A percentile compares a stretch with the other conserved stretches of the same genome.
Conservation (phyloP, 306 rosid species). For the Cicer chorassanicum region DNA sequence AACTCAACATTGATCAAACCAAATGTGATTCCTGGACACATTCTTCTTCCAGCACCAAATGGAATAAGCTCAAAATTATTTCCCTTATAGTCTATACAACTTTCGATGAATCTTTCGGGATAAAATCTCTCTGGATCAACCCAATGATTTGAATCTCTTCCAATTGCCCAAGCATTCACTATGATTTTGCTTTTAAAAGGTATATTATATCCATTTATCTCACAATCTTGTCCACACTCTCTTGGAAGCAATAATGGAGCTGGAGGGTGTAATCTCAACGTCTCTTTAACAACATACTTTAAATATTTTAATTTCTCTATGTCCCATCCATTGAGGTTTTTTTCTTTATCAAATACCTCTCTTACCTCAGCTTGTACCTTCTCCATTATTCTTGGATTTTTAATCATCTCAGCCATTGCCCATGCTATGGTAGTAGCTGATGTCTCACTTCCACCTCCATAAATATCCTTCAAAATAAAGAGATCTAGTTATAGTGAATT, state of each 20-base stretch:
- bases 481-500: too few species aligned
- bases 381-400: background rate
- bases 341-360: slow-evolving; percentile 5
- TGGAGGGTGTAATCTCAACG: slow-evolving; percentile 47
- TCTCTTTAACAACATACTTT: slow-evolving; percentile 46
- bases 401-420: slow-evolving; percentile 49
- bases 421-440: slow-evolving; percentile 40
- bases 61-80: slow-evolving; percentile 36
- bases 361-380: slow-evolving; percentile 48
- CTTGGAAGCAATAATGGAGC: slow-evolving; percentile 38
- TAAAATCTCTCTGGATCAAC: slow-evolving; percentile 22
- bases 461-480: background rate
- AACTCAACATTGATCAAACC: slow-evolving; percentile 34
- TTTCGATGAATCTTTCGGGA: slow-evolving; percentile 40
- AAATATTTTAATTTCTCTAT: slow-evolving; percentile 38
- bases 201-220: slow-evolving; percentile 40
- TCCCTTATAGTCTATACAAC: slow-evolving; percentile 13
- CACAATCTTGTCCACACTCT: slow-evolving; percentile 35
- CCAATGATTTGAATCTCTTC: slow-evolving; percentile 47
- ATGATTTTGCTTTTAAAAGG: slow-evolving; percentile 39
- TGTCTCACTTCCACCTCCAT: slow-evolving; percentile 48
- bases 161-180: slow-evolving; percentile 47
- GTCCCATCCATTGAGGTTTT: background rate
- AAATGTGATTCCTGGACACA: background rate
- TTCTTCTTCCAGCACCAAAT: background rate